Conservation (phyloP, 2,329 filamentous ascomycete species). For the Coniochaeta pulveracea region DNA sequence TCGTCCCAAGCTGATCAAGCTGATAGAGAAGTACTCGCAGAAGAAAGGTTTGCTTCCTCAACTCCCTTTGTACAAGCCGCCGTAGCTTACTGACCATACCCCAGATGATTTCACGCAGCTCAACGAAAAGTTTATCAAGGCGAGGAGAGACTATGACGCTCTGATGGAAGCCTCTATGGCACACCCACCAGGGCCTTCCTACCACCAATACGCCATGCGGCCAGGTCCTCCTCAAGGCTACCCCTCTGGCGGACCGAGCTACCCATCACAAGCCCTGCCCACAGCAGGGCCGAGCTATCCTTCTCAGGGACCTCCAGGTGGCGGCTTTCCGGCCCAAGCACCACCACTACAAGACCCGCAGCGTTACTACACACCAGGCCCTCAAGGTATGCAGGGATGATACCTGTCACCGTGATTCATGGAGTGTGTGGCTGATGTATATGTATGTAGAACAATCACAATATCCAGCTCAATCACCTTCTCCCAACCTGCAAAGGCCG, state of each 20-base stretch:
- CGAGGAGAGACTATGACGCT: slow-evolving; percentile 88
- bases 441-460: slow-evolving; percentile 25
- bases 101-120: slow-evolving; percentile 94
- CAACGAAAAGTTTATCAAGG: slow-evolving; percentile 99
- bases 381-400: slow-evolving; percentile 28
- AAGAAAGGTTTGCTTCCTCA: slow-evolving; percentile 67
- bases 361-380: slow-evolving; percentile 56
- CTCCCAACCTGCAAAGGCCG: slow-evolving; percentile 43
- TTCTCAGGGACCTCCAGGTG: slow-evolving; percentile 29
- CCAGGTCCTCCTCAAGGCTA: slow-evolving; percentile 37
- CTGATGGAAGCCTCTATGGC: slow-evolving; percentile 96
- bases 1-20: slow-evolving; percentile 88
- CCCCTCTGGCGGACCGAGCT: slow-evolving; percentile 16
- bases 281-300: slow-evolving; percentile 20
- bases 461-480: slow-evolving; percentile 35
- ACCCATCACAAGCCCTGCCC: not conserved
- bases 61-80: not conserved
- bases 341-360: slow-evolving; percentile 45
- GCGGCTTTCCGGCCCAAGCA: slow-evolving; percentile 29
- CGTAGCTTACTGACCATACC: slow-evolving; percentile 13
- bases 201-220: slow-evolving; percentile 55
- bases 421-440: slow-evolving; percentile 5
- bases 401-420: slow-evolving; percentile 3
- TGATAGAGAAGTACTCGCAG: slow-evolving; percentile 98
- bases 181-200: slow-evolving; percentile 71